A percentile compares a stretch with the other conserved stretches of the same genome.
phyloP scores from a whole-genome alignment of 139 green algal species.

The Limnomonas spitsbergensis region DNA sequence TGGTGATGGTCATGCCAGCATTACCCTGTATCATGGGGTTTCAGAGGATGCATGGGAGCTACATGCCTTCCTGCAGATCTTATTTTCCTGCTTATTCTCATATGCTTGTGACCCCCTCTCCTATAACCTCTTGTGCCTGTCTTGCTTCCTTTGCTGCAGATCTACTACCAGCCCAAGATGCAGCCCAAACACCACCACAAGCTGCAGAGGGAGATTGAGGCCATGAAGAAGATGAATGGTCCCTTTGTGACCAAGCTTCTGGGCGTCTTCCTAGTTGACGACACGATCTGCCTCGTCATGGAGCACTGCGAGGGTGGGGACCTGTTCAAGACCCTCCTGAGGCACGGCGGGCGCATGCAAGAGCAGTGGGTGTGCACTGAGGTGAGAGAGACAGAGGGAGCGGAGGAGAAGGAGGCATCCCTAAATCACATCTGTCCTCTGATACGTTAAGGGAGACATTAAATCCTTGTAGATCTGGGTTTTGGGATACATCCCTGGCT shows the following conservation, averaged over 20 bases:
- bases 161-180: slow-evolving; percentile 77
- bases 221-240: slow-evolving; percentile 22
- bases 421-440: too few species aligned
- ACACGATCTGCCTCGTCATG: slow-evolving; percentile 71
- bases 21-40: not conserved
- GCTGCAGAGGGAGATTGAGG: slow-evolving; percentile 49
- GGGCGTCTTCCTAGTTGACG: slow-evolving; percentile 57
- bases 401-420: too few species aligned
- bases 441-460: too few species aligned
- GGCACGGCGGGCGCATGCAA: slow-evolving; percentile 55
- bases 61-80: not conserved
- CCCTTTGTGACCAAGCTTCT: slow-evolving; percentile 59
- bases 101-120: not conserved
- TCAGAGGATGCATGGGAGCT: not conserved
- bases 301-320: slow-evolving; percentile 75
- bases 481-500: not conserved
- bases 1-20: too few species aligned
- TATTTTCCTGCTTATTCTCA: not conserved
- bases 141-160: too few species aligned
- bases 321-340: slow-evolving; percentile 74
- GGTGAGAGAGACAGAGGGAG: slow-evolving; percentile 47
- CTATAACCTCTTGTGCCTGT: too few species aligned
- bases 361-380: slow-evolving; percentile 70
- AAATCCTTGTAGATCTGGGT: too few species aligned
- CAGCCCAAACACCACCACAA: slow-evolving; percentile 63